phyloP scores from a whole-genome alignment of 495 filamentous ascomycete genomes.

The Daldinia decipiens region DNA sequence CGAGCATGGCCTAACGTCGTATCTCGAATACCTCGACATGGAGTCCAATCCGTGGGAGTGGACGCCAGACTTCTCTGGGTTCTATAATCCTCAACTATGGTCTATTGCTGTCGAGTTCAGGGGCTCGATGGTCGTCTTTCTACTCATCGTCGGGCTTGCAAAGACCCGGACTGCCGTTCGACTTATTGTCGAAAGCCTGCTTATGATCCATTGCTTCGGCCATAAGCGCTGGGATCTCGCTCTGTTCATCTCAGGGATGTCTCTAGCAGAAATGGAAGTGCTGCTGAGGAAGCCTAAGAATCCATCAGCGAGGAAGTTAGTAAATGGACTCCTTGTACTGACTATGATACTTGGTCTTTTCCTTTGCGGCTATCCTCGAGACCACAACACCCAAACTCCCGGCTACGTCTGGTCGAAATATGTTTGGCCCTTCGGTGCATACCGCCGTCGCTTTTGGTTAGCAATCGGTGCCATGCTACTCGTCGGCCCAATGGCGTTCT shows the following conservation, averaged over 20 bases:
- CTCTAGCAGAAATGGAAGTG: slow-evolving; percentile 55
- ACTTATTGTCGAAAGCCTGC: slow-evolving; percentile 45
- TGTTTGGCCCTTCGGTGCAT: slow-evolving; percentile 46
- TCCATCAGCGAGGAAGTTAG: slow-evolving; percentile 23
- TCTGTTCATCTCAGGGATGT: slow-evolving; percentile 58
- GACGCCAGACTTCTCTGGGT: slow-evolving; percentile 41
- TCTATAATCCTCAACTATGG: slow-evolving; percentile 61
- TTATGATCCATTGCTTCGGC: slow-evolving; percentile 50
- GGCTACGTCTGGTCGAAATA: slow-evolving; percentile 49
- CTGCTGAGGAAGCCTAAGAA: slow-evolving; percentile 45
- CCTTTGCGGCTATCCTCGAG: slow-evolving; percentile 47
- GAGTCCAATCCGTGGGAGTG: slow-evolving; percentile 49
- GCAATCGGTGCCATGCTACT: slow-evolving; percentile 62
- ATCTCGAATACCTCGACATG: slow-evolving; percentile 52
- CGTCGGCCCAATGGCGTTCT: slow-evolving; percentile 62
- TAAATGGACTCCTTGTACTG: slow-evolving; percentile 39
- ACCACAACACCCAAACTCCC: slow-evolving; percentile 47
- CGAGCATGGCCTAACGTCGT: slow-evolving; percentile 45
- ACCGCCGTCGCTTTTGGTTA: slow-evolving; percentile 48
- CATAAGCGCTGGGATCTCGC: slow-evolving; percentile 58
- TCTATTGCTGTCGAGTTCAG: slow-evolving; percentile 63
- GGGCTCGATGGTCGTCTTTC: slow-evolving; percentile 59
- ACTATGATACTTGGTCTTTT: slow-evolving; percentile 42
- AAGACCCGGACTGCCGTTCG: slow-evolving; percentile 50
- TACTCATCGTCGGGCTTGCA: slow-evolving; percentile 51